Evolutionary conservation across 345 rosid species (phyloP).

Genomic region (Aquilaria sinensis): DNA sequence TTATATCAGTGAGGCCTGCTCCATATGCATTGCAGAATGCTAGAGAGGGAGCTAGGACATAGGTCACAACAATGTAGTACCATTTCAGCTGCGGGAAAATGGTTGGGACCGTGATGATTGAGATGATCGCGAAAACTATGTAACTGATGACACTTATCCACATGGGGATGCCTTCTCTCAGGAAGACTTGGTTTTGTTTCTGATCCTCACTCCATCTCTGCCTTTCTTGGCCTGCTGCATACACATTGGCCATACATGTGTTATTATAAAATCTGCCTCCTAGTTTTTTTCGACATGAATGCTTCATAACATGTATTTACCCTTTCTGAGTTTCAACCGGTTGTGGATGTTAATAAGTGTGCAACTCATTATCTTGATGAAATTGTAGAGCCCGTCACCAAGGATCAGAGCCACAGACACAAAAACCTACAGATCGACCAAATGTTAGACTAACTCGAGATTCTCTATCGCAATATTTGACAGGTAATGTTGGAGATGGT

Average conservation of each 20-base stretch:
- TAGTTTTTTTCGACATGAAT: not conserved
- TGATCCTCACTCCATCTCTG: constrained; percentile 24
- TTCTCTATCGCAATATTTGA: not conserved
- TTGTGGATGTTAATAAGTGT: constrained; percentile 44
- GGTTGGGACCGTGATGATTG: constrained; percentile 57
- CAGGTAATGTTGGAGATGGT: not conserved
- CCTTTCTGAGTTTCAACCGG: constrained; percentile 39
- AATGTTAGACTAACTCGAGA: not conserved
- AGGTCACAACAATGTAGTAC: constrained; percentile 73
- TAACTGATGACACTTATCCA: constrained; percentile 69
- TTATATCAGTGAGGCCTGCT: constrained; percentile 90
- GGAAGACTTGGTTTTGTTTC: constrained; percentile 57
- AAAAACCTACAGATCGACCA: constrained; percentile 41
- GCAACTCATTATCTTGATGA: constrained; percentile 49
- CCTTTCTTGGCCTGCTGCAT: constrained; percentile 12
- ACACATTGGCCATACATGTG: not conserved
- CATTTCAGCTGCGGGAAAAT: constrained; percentile 94
- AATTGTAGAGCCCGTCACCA: constrained; percentile 91
- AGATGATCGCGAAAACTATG: constrained; percentile 39
- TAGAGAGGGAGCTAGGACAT: constrained; percentile 76
- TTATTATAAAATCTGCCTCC: not conserved
- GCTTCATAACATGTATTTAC: constrained; percentile 13
- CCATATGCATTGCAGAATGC: constrained; percentile 96
- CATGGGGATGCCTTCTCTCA: constrained; percentile 68
- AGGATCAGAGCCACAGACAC: constrained; percentile 77